phyloP scores from a whole-genome alignment of 352 stramenopile species.

The Phytophthora vignae region DNA sequence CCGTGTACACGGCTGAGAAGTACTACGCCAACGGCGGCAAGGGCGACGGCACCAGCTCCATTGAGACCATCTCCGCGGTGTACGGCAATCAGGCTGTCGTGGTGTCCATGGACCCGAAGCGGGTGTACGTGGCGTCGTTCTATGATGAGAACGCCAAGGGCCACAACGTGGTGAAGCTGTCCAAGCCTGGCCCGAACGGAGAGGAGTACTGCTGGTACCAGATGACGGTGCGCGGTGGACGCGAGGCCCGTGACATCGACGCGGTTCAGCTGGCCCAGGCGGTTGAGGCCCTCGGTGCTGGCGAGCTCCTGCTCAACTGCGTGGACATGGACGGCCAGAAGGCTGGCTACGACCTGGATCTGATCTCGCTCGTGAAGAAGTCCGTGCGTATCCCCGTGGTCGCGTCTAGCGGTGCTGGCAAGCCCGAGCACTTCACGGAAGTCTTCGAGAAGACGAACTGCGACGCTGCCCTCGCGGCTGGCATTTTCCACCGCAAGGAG shows the following conservation, averaged over 20 bases:
- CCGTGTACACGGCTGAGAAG: slow-evolving; percentile 94
- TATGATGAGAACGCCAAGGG: slow-evolving; percentile 70
- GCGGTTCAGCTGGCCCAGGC: slow-evolving; percentile 88
- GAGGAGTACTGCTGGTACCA: slow-evolving; percentile 98
- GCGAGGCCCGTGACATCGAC: slow-evolving; percentile 92
- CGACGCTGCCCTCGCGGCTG: slow-evolving; percentile 96
- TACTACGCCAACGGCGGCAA: slow-evolving; percentile 82
- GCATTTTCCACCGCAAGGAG: slow-evolving; percentile 99
- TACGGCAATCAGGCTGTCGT: slow-evolving; percentile 99
- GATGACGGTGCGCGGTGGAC: slow-evolving; percentile 96
- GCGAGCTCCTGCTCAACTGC: slow-evolving; percentile 98
- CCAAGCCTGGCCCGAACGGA: slow-evolving; percentile 90
- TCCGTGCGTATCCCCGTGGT: slow-evolving; percentile 97
- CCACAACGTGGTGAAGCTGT: slow-evolving; percentile 75
- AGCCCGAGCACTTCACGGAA: slow-evolving; percentile 94
- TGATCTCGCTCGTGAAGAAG: slow-evolving; percentile 76
- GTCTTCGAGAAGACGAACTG: slow-evolving; percentile 94
- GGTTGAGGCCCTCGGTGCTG: slow-evolving; percentile 94
- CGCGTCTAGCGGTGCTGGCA: slow-evolving; percentile 96
- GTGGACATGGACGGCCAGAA: slow-evolving; percentile 99
- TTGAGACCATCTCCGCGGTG: slow-evolving; percentile 96
- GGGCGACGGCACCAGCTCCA: slow-evolving; percentile 87
- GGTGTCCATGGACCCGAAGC: slow-evolving; percentile 96
- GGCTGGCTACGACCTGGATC: slow-evolving; percentile 84
- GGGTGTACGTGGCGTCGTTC: slow-evolving; percentile 86